Base-by-base conservation (phyloP, 176 grass and related monocot genomes). In the Bothriochloa decipiens region DNA sequence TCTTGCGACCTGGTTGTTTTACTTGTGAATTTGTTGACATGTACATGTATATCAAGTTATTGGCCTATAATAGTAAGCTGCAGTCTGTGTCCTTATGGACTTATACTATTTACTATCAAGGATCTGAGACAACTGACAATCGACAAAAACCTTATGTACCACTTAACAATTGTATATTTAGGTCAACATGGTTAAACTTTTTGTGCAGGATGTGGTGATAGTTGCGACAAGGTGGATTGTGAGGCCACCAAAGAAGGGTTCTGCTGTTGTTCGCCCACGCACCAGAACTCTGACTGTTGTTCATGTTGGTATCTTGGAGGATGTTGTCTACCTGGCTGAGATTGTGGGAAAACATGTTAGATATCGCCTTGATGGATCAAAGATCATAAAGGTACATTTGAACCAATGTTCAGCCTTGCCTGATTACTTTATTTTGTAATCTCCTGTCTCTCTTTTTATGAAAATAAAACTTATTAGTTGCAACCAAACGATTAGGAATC, bases 211-310 rank as follows among this genome's bases (percentile, higher is more conserved):
- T 68, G 92, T 94, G 22, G 75, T 91, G 29, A 29, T 94, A 74
- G 82, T 89, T 77, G 87, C 87, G 15, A 91, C 92, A 71, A 89
- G 92, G 50, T 88, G 93, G 90, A 95, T 92, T 26, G 53, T 92
- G 82, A 95, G 83, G 68, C 90, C 93, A 12, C 93, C 90, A 17
- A 95, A 95, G 80, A 95, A 95, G 89, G 93, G 93, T 25, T 90
- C 93, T 1, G 90, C 93, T 70, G 87, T 92, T 85, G 84, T 86
- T 46, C 85, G 88, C 13, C 93, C 90, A 35, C 90, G 93, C 27
- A 92, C 74, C 41, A 88, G 93, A 6, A 95, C 93, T 69, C 58
- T 95, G 55, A 95, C 88, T 68, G 75, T 90, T 57, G 86, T 95
- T 50, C 90, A 92, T 45, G 90, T 90, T 68, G 88, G 87, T 9